Evolutionary conservation across 2,329 filamentous ascomycete genomes (phyloP).

Genomic region (Scolecobasidium constrictum): DNA sequence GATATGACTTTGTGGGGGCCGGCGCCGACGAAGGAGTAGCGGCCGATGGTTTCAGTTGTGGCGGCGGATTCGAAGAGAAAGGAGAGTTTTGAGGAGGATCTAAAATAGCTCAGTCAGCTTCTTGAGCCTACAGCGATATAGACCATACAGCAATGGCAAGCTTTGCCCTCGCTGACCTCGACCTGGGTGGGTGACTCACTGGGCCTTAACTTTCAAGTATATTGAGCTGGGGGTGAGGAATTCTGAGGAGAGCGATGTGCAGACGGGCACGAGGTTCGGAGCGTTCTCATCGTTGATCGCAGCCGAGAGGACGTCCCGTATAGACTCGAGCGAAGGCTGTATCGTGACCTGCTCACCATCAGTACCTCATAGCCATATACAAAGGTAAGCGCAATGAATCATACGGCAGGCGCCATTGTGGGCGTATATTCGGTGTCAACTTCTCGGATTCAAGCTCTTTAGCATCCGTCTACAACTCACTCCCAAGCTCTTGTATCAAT

Average conservation of each 20-base stretch:
- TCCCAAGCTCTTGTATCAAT: background rate
- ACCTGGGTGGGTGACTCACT: slow-evolving; percentile 26
- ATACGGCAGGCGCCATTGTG: background rate
- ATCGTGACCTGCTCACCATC: slow-evolving; percentile 18
- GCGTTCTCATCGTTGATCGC: slow-evolving; percentile 42
- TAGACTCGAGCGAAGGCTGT: slow-evolving; percentile 51
- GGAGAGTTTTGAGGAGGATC: slow-evolving; percentile 61
- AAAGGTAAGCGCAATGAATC: background rate
- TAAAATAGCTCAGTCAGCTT: slow-evolving; percentile 15
- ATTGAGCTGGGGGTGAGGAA: slow-evolving; percentile 90
- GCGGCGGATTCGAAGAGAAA: slow-evolving; percentile 95
- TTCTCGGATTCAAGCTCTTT: background rate
- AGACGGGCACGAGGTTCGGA: slow-evolving; percentile 73
- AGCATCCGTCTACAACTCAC: background rate
- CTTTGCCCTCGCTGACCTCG: too few relatives aligned
- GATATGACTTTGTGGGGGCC: slow-evolving; percentile 67
- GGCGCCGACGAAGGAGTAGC: slow-evolving; percentile 91
- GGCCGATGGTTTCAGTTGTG: slow-evolving; percentile 78
- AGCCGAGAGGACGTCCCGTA: slow-evolving; percentile 44
- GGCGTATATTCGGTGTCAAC: background rate
- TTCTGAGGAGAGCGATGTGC: slow-evolving; percentile 78
- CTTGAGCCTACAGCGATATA: too few relatives aligned
- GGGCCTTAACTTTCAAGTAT: slow-evolving; percentile 79
- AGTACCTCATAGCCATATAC: background rate
- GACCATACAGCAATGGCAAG: background rate